Conservation (phyloP, 768 basidiomycete genomes). For the Pulveroboletus frians region DNA sequence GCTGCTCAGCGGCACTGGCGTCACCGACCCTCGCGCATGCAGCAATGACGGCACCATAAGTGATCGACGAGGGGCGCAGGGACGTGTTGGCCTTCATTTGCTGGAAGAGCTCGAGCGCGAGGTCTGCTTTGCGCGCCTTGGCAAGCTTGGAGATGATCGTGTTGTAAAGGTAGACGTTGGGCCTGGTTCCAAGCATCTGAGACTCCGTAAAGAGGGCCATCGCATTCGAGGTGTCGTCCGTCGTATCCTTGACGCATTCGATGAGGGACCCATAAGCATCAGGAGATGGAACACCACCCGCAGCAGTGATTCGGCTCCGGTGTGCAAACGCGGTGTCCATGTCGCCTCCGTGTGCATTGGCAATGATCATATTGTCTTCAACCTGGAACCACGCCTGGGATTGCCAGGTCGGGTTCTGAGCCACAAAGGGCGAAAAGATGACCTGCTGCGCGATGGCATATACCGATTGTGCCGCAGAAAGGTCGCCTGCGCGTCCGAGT, state of each 20-base stretch:
- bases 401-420: conserved; percentile 44
- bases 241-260: conserved; percentile 83
- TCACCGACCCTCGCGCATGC: conserved; percentile 95
- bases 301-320: conserved; percentile 68
- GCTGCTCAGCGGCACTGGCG: conserved; percentile 65
- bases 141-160: conserved; percentile 95
- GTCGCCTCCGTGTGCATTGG: conserved; percentile 75
- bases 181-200: conserved; percentile 57
- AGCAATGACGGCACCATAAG: conserved; percentile 90
- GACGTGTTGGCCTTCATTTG: conserved; percentile 65
- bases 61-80: conserved; percentile 73
- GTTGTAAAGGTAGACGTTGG: conserved; percentile 91
- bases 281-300: conserved; percentile 73
- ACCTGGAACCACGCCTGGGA: conserved; percentile 63
- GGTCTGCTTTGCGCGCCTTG: conserved; percentile 89
- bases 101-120: conserved; percentile 81
- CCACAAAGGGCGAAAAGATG: conserved; percentile 38
- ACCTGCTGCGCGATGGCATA: conserved; percentile 67
- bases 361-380: conserved; percentile 89
- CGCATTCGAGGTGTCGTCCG: conserved; percentile 89
- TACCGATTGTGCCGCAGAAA: conserved; percentile 56
- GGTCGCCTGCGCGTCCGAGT: conserved; percentile 58
- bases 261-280: conserved; percentile 94
- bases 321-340: conserved; percentile 78
- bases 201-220: conserved; percentile 80